Percentiles rank a stretch among this genome's conserved stretches.
phyloP scores from a whole-genome alignment of 495 filamentous ascomycete genomes.

The Neurospora sp. region DNA sequence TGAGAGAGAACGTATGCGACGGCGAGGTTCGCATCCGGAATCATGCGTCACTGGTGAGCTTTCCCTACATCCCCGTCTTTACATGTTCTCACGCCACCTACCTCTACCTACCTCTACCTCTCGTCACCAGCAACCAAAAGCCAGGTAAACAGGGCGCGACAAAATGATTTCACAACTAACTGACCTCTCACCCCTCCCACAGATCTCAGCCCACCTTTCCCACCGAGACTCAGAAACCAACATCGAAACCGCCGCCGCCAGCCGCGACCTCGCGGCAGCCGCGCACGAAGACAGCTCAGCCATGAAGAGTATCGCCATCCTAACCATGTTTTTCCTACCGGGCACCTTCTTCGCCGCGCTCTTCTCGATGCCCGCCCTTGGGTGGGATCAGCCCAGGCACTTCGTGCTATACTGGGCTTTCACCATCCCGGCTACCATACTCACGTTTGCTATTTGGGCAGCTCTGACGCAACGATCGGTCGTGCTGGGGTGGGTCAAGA shows the following conservation, averaged over 20 bases:
- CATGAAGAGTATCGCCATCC: conserved; percentile 44
- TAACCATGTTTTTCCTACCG: conserved; percentile 46
- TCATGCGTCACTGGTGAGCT: not conserved
- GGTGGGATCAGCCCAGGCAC: not conserved
- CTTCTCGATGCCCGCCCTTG: conserved; percentile 9
- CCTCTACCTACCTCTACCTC: too few species aligned
- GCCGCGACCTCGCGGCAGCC: conserved; percentile 28
- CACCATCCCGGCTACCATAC: not conserved
- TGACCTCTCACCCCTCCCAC: not conserved
- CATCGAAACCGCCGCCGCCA: conserved; percentile 8
- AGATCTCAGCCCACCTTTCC: not conserved
- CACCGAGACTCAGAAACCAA: not conserved
- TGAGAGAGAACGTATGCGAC: not conserved
- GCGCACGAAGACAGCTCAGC: conserved; percentile 36
- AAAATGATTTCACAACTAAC: not conserved
- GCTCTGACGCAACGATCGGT: not conserved
- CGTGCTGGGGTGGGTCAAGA: not conserved
- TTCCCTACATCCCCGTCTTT: not conserved
- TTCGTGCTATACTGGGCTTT: not conserved
- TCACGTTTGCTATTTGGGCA: not conserved
- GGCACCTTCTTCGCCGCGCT: conserved; percentile 38
- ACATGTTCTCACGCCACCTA: too few species aligned
- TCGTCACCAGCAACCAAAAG: too few species aligned
- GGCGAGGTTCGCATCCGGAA: not conserved
- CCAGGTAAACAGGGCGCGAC: too few species aligned